Percentiles rank a stretch among this genome's conserved stretches.
These are phyloP conservation scores for Amanita rubescens DNA, from an alignment of 768 basidiomycete genomes.

Conservation along the genomic window DNA sequence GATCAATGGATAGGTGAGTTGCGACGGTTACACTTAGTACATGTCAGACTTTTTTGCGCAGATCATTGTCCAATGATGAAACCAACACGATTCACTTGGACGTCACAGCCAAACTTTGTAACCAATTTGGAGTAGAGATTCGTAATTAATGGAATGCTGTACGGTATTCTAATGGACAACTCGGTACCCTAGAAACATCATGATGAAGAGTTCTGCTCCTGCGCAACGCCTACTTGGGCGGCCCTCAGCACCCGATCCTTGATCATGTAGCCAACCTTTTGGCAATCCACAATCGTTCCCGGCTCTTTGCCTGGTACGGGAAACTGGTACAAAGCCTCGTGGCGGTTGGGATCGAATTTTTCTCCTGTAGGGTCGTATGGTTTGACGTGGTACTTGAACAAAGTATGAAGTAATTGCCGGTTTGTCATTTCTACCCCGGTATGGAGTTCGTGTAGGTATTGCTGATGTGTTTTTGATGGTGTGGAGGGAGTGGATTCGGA, in stretches of 20 bases:
- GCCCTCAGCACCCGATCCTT: constrained; percentile 91
- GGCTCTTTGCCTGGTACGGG: constrained; percentile 86
- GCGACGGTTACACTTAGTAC: neutral
- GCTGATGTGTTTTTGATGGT: constrained; percentile 46
- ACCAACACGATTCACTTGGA: constrained; percentile 70
- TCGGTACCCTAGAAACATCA: constrained; percentile 15
- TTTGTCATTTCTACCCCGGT: constrained; percentile 91
- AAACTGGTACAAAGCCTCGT: constrained; percentile 93
- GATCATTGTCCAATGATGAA: constrained; percentile 86
- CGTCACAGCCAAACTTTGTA: constrained; percentile 47
- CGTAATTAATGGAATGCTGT: constrained; percentile 32
- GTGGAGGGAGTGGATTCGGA: constrained; percentile 19
- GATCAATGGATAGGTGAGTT: constrained; percentile 89
- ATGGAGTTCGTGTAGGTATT: constrained; percentile 65
- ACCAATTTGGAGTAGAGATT: constrained; percentile 78
- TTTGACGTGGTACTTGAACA: constrained; percentile 88
- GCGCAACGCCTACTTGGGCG: constrained; percentile 94
- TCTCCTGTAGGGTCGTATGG: constrained; percentile 91
- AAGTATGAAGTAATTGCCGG: constrained; percentile 78
- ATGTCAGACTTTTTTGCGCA: constrained; percentile 21
- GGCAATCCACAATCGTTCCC: constrained; percentile 85
- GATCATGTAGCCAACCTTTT: constrained; percentile 89
- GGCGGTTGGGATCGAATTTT: constrained; percentile 88
- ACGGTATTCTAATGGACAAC: constrained; percentile 16
- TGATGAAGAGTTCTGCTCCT: too few relatives aligned